Conservation (phyloP, 805 yeast species). For the Huiozyma sinensis region DNA sequence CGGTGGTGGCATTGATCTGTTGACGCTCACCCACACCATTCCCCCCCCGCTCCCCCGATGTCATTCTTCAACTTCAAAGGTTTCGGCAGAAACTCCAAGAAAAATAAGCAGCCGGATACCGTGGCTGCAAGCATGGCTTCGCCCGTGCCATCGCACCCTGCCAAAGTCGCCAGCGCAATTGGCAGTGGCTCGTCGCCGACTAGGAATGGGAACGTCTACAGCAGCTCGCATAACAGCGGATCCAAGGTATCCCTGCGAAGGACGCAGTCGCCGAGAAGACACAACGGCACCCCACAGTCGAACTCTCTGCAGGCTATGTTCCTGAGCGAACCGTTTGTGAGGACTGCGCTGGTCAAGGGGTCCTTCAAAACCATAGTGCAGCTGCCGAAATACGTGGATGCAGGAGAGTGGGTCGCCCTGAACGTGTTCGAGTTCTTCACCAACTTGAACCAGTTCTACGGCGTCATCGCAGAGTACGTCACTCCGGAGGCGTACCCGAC, state of each 20-base stretch:
- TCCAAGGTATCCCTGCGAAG: background rate
- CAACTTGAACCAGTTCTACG: conserved; percentile 78
- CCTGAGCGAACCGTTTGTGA: conserved; percentile 83
- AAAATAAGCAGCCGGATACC: conserved; percentile 29
- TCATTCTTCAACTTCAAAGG: conserved; percentile 32
- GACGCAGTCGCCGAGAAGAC: background rate
- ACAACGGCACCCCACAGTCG: conserved; percentile 1
- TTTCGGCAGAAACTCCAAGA: conserved; percentile 47
- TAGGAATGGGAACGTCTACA: conserved; percentile 14
- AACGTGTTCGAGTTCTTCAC: conserved; percentile 84
- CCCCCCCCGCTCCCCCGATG: too few species aligned
- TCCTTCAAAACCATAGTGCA: conserved; percentile 93
- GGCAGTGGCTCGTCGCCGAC: conserved; percentile 31
- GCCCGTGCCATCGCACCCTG: conserved; percentile 13
- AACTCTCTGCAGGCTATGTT: conserved; percentile 38
- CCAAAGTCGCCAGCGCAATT: conserved; percentile 7
- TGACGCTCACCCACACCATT: background rate
- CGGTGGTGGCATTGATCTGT: background rate
- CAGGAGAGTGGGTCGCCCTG: conserved; percentile 91
- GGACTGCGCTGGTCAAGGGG: conserved; percentile 92
- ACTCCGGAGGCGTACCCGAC: conserved; percentile 84
- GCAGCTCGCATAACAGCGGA: conserved; percentile 4
- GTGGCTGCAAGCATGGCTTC: conserved; percentile 4
- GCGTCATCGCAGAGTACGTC: conserved; percentile 81
- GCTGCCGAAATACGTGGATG: conserved; percentile 87